A percentile compares a stretch with the other conserved stretches of the same genome.
phyloP scores from a whole-genome alignment of 192 early-diverging fungal genomes.

The Coemansia sp. region DNA sequence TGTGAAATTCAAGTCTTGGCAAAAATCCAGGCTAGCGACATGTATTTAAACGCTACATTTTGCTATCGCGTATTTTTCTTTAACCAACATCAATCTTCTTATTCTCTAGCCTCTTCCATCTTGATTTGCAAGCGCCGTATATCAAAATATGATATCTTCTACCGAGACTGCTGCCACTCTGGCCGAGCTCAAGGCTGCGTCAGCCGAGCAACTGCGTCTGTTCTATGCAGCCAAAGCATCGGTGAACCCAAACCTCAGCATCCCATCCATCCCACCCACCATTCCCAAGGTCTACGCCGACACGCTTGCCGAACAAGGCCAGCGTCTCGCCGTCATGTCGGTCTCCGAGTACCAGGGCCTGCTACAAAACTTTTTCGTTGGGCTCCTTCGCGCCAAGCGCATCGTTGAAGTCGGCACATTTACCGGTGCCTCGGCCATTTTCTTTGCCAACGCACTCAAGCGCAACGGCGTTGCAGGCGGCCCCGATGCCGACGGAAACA shows the following conservation, averaged over 20 bases:
- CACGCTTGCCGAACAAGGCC: slow-evolving; percentile 11
- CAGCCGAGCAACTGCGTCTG: slow-evolving; percentile 14
- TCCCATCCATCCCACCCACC: slow-evolving; percentile 24
- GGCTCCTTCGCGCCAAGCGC: slow-evolving; percentile 49
- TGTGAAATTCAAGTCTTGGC: background rate
- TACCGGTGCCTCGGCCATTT: slow-evolving; percentile 64
- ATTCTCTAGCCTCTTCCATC: background rate
- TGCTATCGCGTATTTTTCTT: no score
- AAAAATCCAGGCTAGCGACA: background rate
- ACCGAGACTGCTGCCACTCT: background rate
- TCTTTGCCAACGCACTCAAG: slow-evolving; percentile 67
- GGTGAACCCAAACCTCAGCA: slow-evolving; percentile 23
- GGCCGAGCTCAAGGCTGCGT: slow-evolving; percentile 9
- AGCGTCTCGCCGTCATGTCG: slow-evolving; percentile 38
- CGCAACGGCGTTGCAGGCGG: slow-evolving; percentile 32
- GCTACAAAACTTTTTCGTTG: slow-evolving; percentile 55
- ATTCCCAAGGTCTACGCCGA: slow-evolving; percentile 17
- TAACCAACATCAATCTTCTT: background rate
- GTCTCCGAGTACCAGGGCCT: slow-evolving; percentile 55
- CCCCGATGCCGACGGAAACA: slow-evolving; percentile 12
- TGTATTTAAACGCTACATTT: background rate
- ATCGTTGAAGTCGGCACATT: slow-evolving; percentile 72
- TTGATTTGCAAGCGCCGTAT: background rate
- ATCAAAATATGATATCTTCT: background rate
- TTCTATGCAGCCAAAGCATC: slow-evolving; percentile 34